phyloP scores from a whole-genome alignment of 2,329 filamentous ascomycete species.

The Tolypocladium sp. region DNA sequence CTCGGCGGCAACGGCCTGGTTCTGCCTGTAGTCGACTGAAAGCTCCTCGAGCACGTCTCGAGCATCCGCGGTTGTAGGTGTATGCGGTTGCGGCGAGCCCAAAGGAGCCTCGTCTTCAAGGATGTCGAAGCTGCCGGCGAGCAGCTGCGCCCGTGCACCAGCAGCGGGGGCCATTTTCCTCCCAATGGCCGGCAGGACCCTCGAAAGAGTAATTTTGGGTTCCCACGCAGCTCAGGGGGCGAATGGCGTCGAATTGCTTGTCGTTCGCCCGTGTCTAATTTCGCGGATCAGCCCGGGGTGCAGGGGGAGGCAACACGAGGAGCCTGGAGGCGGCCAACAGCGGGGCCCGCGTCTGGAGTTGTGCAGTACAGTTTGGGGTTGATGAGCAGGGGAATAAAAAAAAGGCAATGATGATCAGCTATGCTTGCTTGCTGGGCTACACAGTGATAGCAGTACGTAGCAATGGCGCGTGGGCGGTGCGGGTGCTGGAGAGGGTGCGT shows the following conservation, averaged over 20 bases:
- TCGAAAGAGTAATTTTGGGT: neutral
- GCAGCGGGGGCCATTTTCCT: neutral
- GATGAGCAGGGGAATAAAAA: neutral
- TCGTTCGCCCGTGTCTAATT: neutral
- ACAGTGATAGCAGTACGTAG: neutral
- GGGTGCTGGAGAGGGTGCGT: neutral
- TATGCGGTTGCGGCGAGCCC: neutral
- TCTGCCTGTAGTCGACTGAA: conserved; percentile 14
- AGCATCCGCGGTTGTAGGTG: conserved; percentile 1
- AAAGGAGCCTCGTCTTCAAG: conserved; percentile 3
- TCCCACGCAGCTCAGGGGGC: neutral
- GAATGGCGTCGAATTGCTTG: neutral
- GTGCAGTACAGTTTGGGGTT: neutral
- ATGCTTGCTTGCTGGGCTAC: neutral
- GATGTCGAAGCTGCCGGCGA: conserved; percentile 3
- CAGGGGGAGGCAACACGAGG: neutral
- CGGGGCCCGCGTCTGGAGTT: neutral
- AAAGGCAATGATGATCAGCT: neutral
- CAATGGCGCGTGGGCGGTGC: neutral
- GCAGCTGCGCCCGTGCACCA: neutral
- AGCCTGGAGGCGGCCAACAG: neutral
- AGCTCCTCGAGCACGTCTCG: conserved; percentile 17
- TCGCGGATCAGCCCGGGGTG: neutral
- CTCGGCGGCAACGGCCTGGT: conserved; percentile 9
- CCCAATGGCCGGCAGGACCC: neutral